Base-by-base conservation (phyloP, 495 filamentous ascomycete genomes). In the Neurospora tetrasperma region DNA sequence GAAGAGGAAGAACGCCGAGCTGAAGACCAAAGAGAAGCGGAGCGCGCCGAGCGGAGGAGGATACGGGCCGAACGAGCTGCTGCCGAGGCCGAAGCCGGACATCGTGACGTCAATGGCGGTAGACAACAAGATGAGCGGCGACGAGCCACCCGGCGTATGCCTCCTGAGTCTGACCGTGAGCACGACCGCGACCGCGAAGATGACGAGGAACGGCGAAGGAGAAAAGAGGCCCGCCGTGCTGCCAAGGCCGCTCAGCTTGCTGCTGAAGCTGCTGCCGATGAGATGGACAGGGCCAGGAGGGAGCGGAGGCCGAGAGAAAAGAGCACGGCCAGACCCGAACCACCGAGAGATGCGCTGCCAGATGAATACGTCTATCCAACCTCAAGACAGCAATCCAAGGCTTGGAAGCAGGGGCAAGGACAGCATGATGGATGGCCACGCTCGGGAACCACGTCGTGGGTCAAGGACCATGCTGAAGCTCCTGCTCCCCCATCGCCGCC, bases 391-490 rank as follows among this genome's bases (percentile, higher is more conserved):
- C 54, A 31, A 62, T 35, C 54, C 75, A 80, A 82, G 75, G 77
- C 82, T 11, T 80, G 83, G 35, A 78, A 83, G 27, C 82, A 79
- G 41, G 75, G 71, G 76, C 78, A 54, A 73, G 75, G 71, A 78
- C 78, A 54, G 73, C 82, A 80, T 73, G 76, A 75, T 72, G 81
- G 71, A 18, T 88, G 86, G 87, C 86, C 86, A 6, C 86, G 87
- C 73, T 86, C 85, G 43, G 86, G 86, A 16, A 88, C 87, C 11
- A 84, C 85, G 48, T 88, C 86, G 5, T 88, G 87, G 87, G 87
- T 88, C 12, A 87, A 87, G 77, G 87, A 88, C n/a, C 86, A 88
- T 75, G 86, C 85, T 2, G 87, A 88, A 71, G 85, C 86, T 7
- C 86, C 86, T 3, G 86, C 86, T 5, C 86, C 86, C 27, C 85